Conservation (phyloP, 768 basidiomycete species). For the Cystoderma amianthinum region DNA sequence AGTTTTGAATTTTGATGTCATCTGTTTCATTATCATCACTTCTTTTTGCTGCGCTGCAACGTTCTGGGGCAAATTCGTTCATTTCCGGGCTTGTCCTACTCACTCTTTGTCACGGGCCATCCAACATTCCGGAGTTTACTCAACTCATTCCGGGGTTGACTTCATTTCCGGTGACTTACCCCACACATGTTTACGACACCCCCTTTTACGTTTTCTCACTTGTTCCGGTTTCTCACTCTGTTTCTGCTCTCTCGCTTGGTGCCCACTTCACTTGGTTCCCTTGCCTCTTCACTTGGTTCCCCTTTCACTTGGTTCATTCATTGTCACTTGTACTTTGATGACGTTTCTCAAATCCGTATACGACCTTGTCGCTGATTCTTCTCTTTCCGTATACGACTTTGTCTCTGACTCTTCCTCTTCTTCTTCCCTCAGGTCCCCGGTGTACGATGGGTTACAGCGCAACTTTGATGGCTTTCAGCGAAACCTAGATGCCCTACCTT, state of each 20-base stretch:
- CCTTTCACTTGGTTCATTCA: no score
- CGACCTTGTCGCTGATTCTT: conserved; percentile 5
- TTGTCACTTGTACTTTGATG: conserved; percentile 3
- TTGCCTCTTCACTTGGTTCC: no score
- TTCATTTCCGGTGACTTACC: background rate
- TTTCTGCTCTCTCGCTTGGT: no score
- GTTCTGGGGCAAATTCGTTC: no score
- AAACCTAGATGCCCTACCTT: conserved; percentile 4
- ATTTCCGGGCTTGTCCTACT: background rate
- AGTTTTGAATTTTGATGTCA: background rate
- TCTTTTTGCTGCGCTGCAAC: background rate
- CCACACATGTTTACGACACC: background rate
- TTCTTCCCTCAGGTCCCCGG: no score
- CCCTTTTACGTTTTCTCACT: no score
- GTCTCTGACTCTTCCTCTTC: no score
- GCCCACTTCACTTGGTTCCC: no score
- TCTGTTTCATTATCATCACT: background rate
- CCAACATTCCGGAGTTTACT: background rate
- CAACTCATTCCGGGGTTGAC: background rate
- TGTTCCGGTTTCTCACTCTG: no score
- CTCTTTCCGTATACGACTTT: no score
- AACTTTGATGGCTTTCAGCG: no score
- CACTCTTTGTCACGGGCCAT: background rate
- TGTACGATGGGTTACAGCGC: no score
- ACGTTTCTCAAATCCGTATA: conserved; percentile 7